Conservation (phyloP, 225 moss, liverwort and hornwort species). For the Neckera pumila region DNA sequence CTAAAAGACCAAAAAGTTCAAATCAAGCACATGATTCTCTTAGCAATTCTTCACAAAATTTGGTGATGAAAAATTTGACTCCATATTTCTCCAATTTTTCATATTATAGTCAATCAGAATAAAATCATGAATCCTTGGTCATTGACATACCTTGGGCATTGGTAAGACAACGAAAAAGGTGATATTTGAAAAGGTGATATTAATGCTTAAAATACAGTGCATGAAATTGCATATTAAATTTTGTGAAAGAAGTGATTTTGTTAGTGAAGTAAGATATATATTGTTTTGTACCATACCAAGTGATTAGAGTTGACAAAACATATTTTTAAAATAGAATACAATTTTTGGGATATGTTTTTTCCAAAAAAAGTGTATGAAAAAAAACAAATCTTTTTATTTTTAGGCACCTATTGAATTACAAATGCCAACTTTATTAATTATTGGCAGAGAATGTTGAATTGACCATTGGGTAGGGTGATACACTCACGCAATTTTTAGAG, state of each 20-base stretch:
- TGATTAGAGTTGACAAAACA: no score
- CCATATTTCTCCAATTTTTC: neutral
- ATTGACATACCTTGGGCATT: neutral
- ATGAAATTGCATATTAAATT: neutral
- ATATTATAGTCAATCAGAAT: neutral
- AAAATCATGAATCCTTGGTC: neutral
- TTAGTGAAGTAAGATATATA: neutral
- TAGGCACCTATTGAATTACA: neutral
- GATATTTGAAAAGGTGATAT: neutral
- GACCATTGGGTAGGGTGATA: accelerated
- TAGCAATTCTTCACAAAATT: neutral
- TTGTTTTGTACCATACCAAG: neutral
- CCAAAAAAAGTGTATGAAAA: no score
- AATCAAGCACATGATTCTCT: neutral
- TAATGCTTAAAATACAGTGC: no score
- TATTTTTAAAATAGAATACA: neutral
- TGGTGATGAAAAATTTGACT: neutral
- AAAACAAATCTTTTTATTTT: neutral
- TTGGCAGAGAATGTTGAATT: neutral
- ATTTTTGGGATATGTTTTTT: neutral
- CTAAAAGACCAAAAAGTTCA: neutral
- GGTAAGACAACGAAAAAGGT: neutral
- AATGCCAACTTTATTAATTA: neutral
- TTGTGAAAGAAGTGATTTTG: neutral
- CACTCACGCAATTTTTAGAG: neutral